A percentile compares a stretch with the other conserved stretches of the same genome.
Conservation (phyloP, 2,329 filamentous ascomycete species). For the Amylocarpus encephaloides region DNA sequence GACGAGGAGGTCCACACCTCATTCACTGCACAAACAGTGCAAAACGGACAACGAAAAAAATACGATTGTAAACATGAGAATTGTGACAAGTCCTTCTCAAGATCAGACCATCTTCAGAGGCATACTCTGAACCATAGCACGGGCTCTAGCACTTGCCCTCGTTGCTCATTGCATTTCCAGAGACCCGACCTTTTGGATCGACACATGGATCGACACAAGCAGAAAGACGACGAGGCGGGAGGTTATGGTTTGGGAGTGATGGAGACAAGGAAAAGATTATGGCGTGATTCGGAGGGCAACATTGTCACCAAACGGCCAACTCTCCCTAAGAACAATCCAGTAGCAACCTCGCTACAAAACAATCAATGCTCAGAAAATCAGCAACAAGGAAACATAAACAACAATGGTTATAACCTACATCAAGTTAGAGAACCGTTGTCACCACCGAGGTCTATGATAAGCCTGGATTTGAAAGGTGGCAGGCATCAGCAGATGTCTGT, state of each 20-base stretch:
- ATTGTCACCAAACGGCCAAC: constrained; percentile 42
- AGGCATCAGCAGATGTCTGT: background rate
- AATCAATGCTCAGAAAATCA: background rate
- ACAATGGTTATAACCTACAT: background rate
- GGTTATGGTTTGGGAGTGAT: constrained; percentile 44
- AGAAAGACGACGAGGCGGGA: constrained; percentile 50
- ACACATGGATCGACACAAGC: constrained; percentile 48
- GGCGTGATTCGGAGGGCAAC: constrained; percentile 47
- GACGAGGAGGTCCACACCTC: background rate
- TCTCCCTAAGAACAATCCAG: constrained; percentile 6
- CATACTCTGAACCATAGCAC: constrained; percentile 52
- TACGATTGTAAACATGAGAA: constrained; percentile 38
- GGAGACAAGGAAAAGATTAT: constrained; percentile 49
- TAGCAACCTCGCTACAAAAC: background rate
- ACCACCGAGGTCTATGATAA: constrained; percentile 8
- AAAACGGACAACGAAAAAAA: constrained; percentile 15
- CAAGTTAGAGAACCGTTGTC: constrained; percentile 4
- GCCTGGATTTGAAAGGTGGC: background rate
- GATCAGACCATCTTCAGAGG: constrained; percentile 51
- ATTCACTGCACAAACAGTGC: background rate
- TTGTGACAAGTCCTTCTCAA: constrained; percentile 48
- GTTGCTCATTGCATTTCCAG: constrained; percentile 56
- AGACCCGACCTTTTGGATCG: constrained; percentile 54
- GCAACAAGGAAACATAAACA: background rate
- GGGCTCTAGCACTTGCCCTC: constrained; percentile 47